Base-by-base conservation (phyloP, 108 stramenopile species). In the Cyclotella baltica region DNA sequence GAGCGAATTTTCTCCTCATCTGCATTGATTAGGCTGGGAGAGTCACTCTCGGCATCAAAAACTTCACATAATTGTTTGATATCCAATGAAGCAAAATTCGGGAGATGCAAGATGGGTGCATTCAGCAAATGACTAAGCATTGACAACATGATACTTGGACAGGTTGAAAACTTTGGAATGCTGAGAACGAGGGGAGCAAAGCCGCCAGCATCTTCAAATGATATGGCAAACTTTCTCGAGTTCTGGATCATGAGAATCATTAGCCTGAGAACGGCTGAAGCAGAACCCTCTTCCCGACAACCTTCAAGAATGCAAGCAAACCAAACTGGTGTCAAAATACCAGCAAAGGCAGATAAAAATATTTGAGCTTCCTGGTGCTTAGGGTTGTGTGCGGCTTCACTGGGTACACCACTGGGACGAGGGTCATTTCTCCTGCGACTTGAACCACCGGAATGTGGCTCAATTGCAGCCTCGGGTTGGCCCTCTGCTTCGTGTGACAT, bases 271-370 rank as follows among this genome's bases (percentile, higher is more conserved):
- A 91, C 90, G 34, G 92, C 91, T 27, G 93, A 90, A 0, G 93
- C 91, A 18, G 90, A 88, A 9, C 93, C 92, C 75, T 94, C 93
- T 72, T 96, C 96, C 46, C 86, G 83, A 57, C 96, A 93, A 31
- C 96, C 96, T 80, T 94, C 93, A 47, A 96, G 70, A 64, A 96
- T 81, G 55, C 91, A 91, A 0, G 92, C 96, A 72, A 96, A 96
- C 96, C 96, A 96, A 52, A 91, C 91, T 15, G 96, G 96, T 25
- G 92, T 92, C 46, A 96, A 80, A 58, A 93, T 91, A n/a, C 83
- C 77, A 25, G 92, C 90, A 81, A 96, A 96, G 0, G 93, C 96
- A 10, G 85, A 70, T n/a, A 96, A 77, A 62, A 96, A 96, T 34
- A 87, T 88, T 56, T 95, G 93, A 19, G 92, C 93, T 67, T 95